Percentiles rank a stretch among this genome's conserved stretches.
These are phyloP conservation scores for Aspergillus ruber DNA, from an alignment of 2,329 filamentous ascomycete species.

Conservation along the genomic window DNA sequence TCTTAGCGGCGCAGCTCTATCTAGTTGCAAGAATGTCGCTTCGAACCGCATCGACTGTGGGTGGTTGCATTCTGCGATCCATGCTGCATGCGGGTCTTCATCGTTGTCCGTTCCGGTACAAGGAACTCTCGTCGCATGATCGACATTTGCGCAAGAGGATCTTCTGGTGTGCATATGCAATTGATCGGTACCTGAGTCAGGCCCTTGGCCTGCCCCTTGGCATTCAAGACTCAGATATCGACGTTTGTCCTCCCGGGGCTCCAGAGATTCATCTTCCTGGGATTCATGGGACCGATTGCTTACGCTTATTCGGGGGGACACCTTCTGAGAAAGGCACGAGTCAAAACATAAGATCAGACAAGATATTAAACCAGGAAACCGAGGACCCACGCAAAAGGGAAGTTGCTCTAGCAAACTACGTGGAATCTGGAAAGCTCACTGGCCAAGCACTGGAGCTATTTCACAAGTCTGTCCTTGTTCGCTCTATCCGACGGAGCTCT, in stretches of 20 bases:
- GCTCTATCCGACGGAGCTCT: constrained; percentile 32
- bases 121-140: constrained; percentile 37
- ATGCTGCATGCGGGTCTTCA: constrained; percentile 48
- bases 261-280: constrained; percentile 33
- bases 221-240: constrained; percentile 38
- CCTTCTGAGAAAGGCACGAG: neutral
- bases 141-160: constrained; percentile 37
- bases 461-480: constrained; percentile 37
- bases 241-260: constrained; percentile 42
- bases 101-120: constrained; percentile 47
- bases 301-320: neutral
- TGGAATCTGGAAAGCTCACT: constrained; percentile 34
- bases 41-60: constrained; percentile 44
- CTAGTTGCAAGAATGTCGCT: constrained; percentile 45
- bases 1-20: constrained; percentile 45
- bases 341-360: neutral
- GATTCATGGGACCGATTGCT: neutral
- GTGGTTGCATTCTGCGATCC: constrained; percentile 42
- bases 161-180: constrained; percentile 38
- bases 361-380: neutral
- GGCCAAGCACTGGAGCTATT: constrained; percentile 37
- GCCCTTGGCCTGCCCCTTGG: constrained; percentile 35
- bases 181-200: constrained; percentile 37
- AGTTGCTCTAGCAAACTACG: constrained; percentile 31
- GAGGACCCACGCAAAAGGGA: constrained; percentile 21